phyloP scores from a whole-genome alignment of 768 basidiomycete genomes.

The Hortiboletus flavorubellus region DNA sequence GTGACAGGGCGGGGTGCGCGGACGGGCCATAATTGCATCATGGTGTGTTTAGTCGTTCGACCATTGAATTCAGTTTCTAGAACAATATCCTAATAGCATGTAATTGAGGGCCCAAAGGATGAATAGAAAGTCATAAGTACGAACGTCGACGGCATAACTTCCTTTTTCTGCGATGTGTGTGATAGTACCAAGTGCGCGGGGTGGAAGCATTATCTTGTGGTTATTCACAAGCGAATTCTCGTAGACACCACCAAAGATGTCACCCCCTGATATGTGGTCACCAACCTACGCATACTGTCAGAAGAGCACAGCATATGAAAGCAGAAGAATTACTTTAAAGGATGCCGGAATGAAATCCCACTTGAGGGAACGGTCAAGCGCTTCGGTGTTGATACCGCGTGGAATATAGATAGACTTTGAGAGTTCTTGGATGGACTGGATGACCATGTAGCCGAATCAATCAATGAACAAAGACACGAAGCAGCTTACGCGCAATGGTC shows the following conservation, averaged over 20 bases:
- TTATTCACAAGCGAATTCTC: constrained; percentile 96
- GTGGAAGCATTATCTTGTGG: constrained; percentile 96
- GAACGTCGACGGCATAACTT: constrained; percentile 85
- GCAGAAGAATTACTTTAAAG: constrained; percentile 55
- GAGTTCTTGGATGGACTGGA: constrained; percentile 85
- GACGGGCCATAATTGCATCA: constrained; percentile 99
- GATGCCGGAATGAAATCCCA: constrained; percentile 93
- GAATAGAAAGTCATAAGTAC: constrained; percentile 22
- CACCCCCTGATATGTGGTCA: constrained; percentile 96
- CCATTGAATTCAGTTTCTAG: constrained; percentile 98
- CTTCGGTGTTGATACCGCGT: constrained; percentile 96
- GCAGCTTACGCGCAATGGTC: constrained; percentile 74
- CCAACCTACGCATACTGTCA: constrained; percentile 57
- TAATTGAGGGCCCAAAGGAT: neutral
- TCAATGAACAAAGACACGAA: neutral
- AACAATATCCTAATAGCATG: constrained; percentile 70
- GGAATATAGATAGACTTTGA: constrained; percentile 99
- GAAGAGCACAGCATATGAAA: constrained; percentile 1
- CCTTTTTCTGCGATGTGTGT: constrained; percentile 93
- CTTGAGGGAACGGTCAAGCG: constrained; percentile 79
- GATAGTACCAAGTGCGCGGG: constrained; percentile 92
- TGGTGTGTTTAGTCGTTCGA: constrained; percentile 85
- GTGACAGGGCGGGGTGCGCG: constrained; percentile 93
- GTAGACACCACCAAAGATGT: constrained; percentile 92
- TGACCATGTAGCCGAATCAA: constrained; percentile 6